Evolutionary conservation across 169 alveolate species (phyloP).

Genomic region (Eimeria sp.): DNA sequence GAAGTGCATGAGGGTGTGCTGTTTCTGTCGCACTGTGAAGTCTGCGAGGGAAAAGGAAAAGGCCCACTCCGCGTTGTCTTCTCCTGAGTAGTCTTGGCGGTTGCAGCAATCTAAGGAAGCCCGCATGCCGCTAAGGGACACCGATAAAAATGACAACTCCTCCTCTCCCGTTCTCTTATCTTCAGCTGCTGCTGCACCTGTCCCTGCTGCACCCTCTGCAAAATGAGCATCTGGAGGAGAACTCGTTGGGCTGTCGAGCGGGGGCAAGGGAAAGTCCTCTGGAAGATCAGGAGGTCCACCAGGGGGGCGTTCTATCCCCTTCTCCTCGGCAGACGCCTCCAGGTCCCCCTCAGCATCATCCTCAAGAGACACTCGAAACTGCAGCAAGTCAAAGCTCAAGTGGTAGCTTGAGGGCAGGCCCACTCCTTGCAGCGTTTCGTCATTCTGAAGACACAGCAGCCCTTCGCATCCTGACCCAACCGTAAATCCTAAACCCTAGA

Average conservation of each 20-base stretch:
- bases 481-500: background rate
- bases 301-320: background rate
- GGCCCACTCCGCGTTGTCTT: conserved; percentile 87
- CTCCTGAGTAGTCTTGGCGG: conserved; percentile 86
- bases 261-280: conserved; percentile 44
- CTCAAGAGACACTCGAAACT: conserved; percentile 85
- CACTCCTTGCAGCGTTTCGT: conserved; percentile 84
- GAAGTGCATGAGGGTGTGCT: conserved; percentile 74
- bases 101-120: conserved; percentile 70
- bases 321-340: background rate
- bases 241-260: background rate
- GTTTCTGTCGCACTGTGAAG: conserved; percentile 83
- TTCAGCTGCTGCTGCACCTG: background rate
- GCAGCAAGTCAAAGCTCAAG: conserved; percentile 85
- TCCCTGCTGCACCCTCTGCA: background rate
- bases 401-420: conserved; percentile 86
- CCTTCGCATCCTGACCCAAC: background rate
- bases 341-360: conserved; percentile 82
- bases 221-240: background rate
- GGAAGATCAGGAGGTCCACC: conserved; percentile 40
- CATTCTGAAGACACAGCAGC: conserved; percentile 64
- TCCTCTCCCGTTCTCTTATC: background rate
- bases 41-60: conserved; percentile 85
- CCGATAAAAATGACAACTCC: background rate
- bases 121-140: conserved; percentile 23